Percentiles rank a stretch among this genome's conserved stretches.
phyloP scores from a whole-genome alignment of 768 basidiomycete species.

The Lentinula boryana region DNA sequence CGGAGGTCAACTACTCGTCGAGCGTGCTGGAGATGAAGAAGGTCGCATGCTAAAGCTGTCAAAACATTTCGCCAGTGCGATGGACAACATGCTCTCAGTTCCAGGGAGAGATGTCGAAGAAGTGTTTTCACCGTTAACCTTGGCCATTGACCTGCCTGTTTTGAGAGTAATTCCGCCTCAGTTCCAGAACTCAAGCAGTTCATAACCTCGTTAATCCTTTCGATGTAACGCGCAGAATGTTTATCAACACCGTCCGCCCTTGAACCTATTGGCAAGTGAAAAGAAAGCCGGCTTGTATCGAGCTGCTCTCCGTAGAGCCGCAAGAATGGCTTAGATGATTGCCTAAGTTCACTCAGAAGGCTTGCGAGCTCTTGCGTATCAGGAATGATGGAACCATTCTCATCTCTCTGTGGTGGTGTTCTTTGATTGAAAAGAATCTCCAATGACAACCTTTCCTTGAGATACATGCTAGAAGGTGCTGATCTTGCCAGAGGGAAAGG shows the following conservation, averaged over 20 bases:
- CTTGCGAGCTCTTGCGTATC: neutral
- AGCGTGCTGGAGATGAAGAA: slow-evolving; percentile 29
- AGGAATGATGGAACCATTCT: neutral
- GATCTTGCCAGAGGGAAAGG: neutral
- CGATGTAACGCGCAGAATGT: neutral
- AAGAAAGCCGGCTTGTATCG: slow-evolving; percentile 6
- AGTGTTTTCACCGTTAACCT: slow-evolving; percentile 23
- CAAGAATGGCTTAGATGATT: slow-evolving; percentile 8
- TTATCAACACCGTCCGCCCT: too few species aligned
- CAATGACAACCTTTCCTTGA: neutral
- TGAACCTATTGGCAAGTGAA: neutral
- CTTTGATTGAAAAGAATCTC: neutral
- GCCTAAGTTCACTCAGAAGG: neutral
- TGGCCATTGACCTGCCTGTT: slow-evolving; percentile 29
- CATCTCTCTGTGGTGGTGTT: neutral
- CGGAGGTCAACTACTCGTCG: slow-evolving; percentile 24
- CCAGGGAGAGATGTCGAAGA: slow-evolving; percentile 22
- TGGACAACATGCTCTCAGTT: slow-evolving; percentile 11
- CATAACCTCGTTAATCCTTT: neutral
- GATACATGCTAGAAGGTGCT: neutral
- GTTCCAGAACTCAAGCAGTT: slow-evolving; percentile 7
- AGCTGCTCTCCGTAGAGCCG: slow-evolving; percentile 10
- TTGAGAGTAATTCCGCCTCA: slow-evolving; percentile 13
- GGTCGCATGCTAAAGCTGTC: slow-evolving; percentile 18
- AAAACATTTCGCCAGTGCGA: slow-evolving; percentile 24